Conservation (phyloP, 148 eudicot genomes). For the Simmondsia chinensis region DNA sequence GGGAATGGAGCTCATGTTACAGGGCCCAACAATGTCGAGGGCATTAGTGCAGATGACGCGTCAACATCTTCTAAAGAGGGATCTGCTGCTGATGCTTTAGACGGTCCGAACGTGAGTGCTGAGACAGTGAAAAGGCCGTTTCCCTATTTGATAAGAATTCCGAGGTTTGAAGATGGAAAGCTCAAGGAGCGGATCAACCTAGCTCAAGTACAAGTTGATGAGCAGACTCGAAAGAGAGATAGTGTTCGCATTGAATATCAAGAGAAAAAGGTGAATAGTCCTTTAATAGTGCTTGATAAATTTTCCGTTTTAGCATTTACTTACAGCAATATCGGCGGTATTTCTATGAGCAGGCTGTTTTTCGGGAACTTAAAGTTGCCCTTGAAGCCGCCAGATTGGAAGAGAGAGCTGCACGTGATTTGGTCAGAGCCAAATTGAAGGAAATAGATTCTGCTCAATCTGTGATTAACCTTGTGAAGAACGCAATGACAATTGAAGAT, state of each 20-base stretch:
- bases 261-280: slow-evolving; percentile 38
- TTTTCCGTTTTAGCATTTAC: not conserved
- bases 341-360: slow-evolving; percentile 35
- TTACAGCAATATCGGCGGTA: no score
- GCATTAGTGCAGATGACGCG: slow-evolving; percentile 11
- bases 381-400: slow-evolving; percentile 43
- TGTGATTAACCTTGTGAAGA: slow-evolving; percentile 55
- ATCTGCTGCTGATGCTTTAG: slow-evolving; percentile 20
- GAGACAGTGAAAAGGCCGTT: slow-evolving; percentile 47
- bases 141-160: slow-evolving; percentile 60
- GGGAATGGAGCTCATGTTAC: slow-evolving; percentile 5
- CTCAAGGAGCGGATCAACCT: slow-evolving; percentile 44
- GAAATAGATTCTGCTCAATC: slow-evolving; percentile 66
- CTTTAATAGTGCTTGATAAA: not conserved
- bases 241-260: slow-evolving; percentile 36
- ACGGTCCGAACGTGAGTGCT: slow-evolving; percentile 22
- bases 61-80: slow-evolving; percentile 24
- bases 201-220: slow-evolving; percentile 40
- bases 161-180: slow-evolving; percentile 62
- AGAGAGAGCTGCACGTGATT: slow-evolving; percentile 46
- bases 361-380: slow-evolving; percentile 20
- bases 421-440: slow-evolving; percentile 44
- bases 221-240: slow-evolving; percentile 60
- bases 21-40: slow-evolving; percentile 7
- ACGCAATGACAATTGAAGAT: slow-evolving; percentile 68